phyloP scores from a whole-genome alignment of 176 grass and related monocot species.

The Aegilops tauschii region DNA sequence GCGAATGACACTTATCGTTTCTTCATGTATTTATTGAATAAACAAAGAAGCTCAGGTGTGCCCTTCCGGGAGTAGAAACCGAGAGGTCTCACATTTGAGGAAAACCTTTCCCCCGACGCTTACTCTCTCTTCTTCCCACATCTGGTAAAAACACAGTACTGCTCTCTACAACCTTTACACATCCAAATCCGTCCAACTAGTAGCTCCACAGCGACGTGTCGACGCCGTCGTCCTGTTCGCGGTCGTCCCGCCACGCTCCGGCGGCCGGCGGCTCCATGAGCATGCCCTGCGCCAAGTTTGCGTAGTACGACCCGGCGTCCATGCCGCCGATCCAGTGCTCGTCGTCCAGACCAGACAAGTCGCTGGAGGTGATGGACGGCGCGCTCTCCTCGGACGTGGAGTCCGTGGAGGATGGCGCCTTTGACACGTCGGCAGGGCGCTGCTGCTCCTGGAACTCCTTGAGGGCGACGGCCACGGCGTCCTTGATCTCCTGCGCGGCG shows the following conservation, averaged over 20 bases:
- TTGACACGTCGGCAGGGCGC: background rate
- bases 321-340: constrained; percentile 31
- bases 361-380: background rate
- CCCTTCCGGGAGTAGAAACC: background rate
- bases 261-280: constrained; percentile 38
- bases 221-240: background rate
- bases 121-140: background rate
- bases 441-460: constrained; percentile 4
- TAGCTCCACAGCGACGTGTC: constrained; percentile 47
- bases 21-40: too few relatives aligned
- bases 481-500: constrained; percentile 30
- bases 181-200: background rate
- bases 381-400: background rate
- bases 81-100: background rate
- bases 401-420: background rate
- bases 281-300: constrained; percentile 52
- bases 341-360: background rate
- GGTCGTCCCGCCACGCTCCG: background rate
- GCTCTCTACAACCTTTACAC: too few relatives aligned
- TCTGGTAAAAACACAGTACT: too few relatives aligned
- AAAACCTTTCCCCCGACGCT: background rate
- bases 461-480: constrained; percentile 32
- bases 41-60: too few relatives aligned
- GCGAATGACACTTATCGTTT: too few relatives aligned
- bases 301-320: constrained; percentile 52